Evolutionary conservation across 2,329 filamentous ascomycete species (phyloP).

Genomic region (Arthrobotrys conoides): DNA sequence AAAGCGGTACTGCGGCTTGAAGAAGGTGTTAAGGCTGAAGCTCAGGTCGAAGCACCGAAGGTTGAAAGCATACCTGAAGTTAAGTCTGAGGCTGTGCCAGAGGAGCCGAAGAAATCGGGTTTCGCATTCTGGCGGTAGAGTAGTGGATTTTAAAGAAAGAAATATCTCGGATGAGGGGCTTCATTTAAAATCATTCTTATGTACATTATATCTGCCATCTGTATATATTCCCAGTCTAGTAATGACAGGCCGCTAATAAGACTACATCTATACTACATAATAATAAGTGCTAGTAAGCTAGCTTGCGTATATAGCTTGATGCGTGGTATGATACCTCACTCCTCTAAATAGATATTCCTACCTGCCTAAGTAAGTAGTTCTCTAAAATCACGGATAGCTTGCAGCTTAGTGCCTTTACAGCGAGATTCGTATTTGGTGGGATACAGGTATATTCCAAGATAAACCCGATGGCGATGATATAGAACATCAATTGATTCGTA

Average conservation of each 20-base stretch:
- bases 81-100: slow-evolving; percentile 6
- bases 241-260: slow-evolving; percentile 15
- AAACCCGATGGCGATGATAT: too few species aligned
- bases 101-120: slow-evolving; percentile 28
- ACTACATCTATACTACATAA: neutral
- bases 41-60: slow-evolving; percentile 1
- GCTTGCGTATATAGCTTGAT: too few species aligned
- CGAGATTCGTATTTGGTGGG: too few species aligned
- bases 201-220: slow-evolving; percentile 19
- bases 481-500: too few species aligned
- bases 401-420: too few species aligned
- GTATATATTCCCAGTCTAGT: slow-evolving; percentile 19
- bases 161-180: neutral
- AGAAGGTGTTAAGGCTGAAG: slow-evolving; percentile 19
- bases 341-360: too few species aligned
- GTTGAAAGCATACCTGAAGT: slow-evolving; percentile 9
- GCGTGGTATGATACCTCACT: too few species aligned
- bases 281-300: too few species aligned
- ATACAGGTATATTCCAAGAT: too few species aligned
- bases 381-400: too few species aligned
- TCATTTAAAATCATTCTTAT: neutral
- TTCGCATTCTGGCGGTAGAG: slow-evolving; percentile 31
- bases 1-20: neutral
- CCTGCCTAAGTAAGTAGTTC: too few species aligned
- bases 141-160: neutral